Conservation (phyloP, 1,139 yeast species). For the Yamadazyma conglobata region DNA sequence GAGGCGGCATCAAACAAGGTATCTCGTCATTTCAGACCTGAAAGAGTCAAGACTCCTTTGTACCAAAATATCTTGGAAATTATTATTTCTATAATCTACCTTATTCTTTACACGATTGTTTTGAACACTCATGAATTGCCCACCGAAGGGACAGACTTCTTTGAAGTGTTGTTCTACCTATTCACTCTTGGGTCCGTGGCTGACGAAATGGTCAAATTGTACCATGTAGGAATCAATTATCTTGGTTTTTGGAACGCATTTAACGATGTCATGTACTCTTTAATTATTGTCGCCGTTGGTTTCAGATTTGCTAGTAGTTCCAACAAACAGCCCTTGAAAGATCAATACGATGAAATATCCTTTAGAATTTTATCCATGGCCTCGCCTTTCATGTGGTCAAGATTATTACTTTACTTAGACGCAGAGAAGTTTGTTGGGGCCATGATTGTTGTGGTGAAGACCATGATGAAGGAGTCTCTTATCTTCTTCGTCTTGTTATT, state of each 20-base stretch:
- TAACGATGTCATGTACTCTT: conserved; percentile 64
- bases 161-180: conserved; percentile 58
- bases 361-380: conserved; percentile 74
- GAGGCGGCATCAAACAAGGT: conserved; percentile 56
- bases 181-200: conserved; percentile 64
- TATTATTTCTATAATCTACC: conserved; percentile 60
- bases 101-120: conserved; percentile 60
- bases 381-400: conserved; percentile 85
- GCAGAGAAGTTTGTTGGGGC: conserved; percentile 84
- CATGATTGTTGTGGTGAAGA: conserved; percentile 79
- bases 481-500: conserved; percentile 72
- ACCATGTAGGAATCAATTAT: conserved; percentile 72
- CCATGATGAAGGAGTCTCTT: conserved; percentile 82
- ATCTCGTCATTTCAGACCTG: conserved; percentile 73
- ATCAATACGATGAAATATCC: conserved; percentile 57
- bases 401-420: conserved; percentile 72
- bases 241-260: conserved; percentile 79
- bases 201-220: conserved; percentile 69
- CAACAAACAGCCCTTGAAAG: conserved; percentile 24
- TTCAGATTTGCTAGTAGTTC: conserved; percentile 53
- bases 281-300: conserved; percentile 51
- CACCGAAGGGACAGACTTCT: conserved; percentile 29
- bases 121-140: conserved; percentile 48
- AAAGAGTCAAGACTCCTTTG: conserved; percentile 76
- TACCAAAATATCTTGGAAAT: conserved; percentile 78